Evolutionary conservation across 116 monocot genomes (phyloP), one percentile per base, ranked within the genome.

Genomic region (Dioscorea cayenensis): DNA sequence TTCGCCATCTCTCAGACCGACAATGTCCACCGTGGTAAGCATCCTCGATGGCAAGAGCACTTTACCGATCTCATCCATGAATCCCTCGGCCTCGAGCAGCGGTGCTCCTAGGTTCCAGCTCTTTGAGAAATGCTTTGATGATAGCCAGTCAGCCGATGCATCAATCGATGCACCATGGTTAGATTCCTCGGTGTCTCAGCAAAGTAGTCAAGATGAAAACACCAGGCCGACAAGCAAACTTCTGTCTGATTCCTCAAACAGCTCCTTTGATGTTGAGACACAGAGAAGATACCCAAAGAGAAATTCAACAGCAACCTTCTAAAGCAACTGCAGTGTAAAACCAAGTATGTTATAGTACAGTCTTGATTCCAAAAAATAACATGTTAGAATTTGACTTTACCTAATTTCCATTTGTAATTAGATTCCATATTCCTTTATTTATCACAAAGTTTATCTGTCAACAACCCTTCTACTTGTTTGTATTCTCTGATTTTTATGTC

Each of bases 1-100:
- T 21, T 82, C 82, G 21, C 85, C 89, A 12, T 72, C 74, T 60
- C 72, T 79, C 19, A 73, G 89, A 52, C 89, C 89, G 5, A 18
- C 35, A 38, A 89, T 89, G 89, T 89, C 89, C 11, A 58, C 75
- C 14, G 77, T 85, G 8, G 80, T 85, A 22, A 74, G 72, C 75
- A 85, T 85, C 35, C 85, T 89, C 28, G 77, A 72, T 52, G 80
- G 80, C 12, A 68, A 69, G 50, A 49, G 22, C 28, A 62, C 70
- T 19, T 36, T 71, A 36, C 37, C 14, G 14, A 13, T 65, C 50
- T 73, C 68, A 51, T 20, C 63, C 8, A 13, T 29, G 36, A 70
- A 51, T 43, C 37, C 8, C 19, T 2, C 7, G n/a, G 18, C 38
- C 28, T 60, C 70, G 23, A 66, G 28, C 17, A 51, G 38, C 18